Base-by-base conservation (phyloP, 192 early-diverging fungal genomes). In the Linnemannia zychae region DNA sequence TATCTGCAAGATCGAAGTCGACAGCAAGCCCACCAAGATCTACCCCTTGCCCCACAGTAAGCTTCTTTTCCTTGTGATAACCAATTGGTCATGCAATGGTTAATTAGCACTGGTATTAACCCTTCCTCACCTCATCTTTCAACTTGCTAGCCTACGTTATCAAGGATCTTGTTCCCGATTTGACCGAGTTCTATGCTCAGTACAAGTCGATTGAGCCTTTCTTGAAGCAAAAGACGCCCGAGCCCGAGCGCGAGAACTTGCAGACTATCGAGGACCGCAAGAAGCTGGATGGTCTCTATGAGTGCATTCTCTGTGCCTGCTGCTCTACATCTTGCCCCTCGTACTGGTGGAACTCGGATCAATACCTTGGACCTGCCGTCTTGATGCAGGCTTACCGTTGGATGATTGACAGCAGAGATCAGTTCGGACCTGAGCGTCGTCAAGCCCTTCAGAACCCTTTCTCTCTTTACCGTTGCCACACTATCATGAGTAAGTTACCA, bases 381-480 rank as follows among this genome's bases (percentile, higher is more conserved):
- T 92, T 99, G 71, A 94, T 99, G 92, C 97, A 98, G 92, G 96
- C 97, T 68, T 99, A 99, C 92, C 96, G 98, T 86, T 99, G 98
- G 98, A 99, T 99, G 96, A 93, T 94, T 74, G 98, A 99, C 89
- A 95, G 95, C 60, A 96, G 98, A 87, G 98, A 99, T 90, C 95
- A 99, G 84, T 96, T 94, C 82, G 94, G 95, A 47, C 71, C 85
- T 72, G 95, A 98, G 87, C 94, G 98, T 78, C 93, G 97, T 76
- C 92, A 92, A 71, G 92, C 93, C 57, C 90, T 99, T 82, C 97
- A 99, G 87, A 97, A 98, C 88, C 91, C 96, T 40, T 98, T 97
- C 94, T 96, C 96, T n/a, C 93, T 98, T 7, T 99, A 98, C 92
- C 95, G 97, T 66, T 99, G 98, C 94, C 98, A 99, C 91, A 98